phyloP scores from a whole-genome alignment of 805 yeast species.

The Lachancea thermotolerans region DNA sequence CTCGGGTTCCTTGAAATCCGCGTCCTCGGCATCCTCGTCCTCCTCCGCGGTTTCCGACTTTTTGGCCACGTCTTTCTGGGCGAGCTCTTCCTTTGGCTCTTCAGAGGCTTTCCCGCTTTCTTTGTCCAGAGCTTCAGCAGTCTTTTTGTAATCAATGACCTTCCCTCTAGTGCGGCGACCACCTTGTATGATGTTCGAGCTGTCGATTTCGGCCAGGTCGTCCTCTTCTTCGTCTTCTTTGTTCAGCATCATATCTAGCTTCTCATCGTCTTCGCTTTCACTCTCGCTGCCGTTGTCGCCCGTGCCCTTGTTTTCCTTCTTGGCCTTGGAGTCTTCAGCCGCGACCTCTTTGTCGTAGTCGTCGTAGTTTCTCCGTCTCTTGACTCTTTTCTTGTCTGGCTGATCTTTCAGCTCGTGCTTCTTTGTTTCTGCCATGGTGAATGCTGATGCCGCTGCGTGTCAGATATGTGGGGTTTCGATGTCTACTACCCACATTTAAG shows the following conservation, averaged over 20 bases:
- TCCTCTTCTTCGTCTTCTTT: constrained; percentile 70
- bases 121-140: constrained; percentile 61
- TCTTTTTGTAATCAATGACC: constrained; percentile 76
- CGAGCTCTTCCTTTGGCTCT: background rate
- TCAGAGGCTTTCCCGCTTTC: constrained; percentile 23
- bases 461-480: too few species aligned
- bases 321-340: constrained; percentile 37
- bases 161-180: constrained; percentile 90
- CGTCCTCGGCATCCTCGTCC: constrained; percentile 10
- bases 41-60: constrained; percentile 43
- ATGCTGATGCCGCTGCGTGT: too few species aligned
- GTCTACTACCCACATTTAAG: too few species aligned
- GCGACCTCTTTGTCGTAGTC: constrained; percentile 60
- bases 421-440: constrained; percentile 13
- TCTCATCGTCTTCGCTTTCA: constrained; percentile 49
- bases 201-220: constrained; percentile 72
- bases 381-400: constrained; percentile 17
- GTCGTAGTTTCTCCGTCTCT: constrained; percentile 46
- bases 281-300: constrained; percentile 38
- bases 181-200: constrained; percentile 72
- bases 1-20: constrained; percentile 18
- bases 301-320: constrained; percentile 26
- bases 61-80: constrained; percentile 35
- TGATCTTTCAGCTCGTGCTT: constrained; percentile 13
- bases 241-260: constrained; percentile 38